These are phyloP conservation scores for Apiospora saccharicola DNA, from an alignment of 2,329 filamentous ascomycete genomes.

Conservation along the genomic window DNA sequence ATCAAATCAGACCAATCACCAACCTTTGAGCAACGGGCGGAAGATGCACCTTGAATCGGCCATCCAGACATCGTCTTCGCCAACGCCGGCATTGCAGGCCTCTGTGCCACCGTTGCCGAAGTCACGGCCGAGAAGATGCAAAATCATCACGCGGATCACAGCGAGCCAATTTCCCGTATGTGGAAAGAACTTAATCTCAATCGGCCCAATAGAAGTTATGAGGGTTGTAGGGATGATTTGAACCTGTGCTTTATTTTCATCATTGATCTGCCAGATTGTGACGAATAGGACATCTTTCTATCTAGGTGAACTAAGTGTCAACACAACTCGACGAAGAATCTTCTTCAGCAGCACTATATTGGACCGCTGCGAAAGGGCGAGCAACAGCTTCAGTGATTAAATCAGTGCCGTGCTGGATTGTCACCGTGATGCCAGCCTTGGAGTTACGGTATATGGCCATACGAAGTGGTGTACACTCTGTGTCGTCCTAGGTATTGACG, in stretches of 20 bases:
- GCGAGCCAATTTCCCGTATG: too few species aligned
- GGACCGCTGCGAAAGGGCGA: neutral
- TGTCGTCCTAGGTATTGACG: neutral
- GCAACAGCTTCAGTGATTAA: neutral
- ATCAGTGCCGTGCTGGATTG: neutral
- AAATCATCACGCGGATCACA: too few species aligned
- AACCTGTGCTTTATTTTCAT: too few species aligned
- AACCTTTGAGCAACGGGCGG: too few species aligned
- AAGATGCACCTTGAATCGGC: too few species aligned
- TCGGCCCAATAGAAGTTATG: too few species aligned
- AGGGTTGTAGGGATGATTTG: too few species aligned
- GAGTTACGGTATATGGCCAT: neutral
- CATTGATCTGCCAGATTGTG: too few species aligned
- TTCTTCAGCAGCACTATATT: neutral
- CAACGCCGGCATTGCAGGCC: neutral
- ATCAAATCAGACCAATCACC: too few species aligned
- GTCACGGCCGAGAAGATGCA: neutral
- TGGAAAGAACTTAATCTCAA: too few species aligned
- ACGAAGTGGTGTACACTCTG: neutral
- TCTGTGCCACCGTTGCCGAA: conserved; percentile 7
- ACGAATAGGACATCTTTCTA: neutral
- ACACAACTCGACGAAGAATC: neutral
- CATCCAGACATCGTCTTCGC: too few species aligned
- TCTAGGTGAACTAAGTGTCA: neutral
- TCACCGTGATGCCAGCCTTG: neutral